Conservation (phyloP, 352 stramenopile species). For the Pilasporangium apinafurcum region DNA sequence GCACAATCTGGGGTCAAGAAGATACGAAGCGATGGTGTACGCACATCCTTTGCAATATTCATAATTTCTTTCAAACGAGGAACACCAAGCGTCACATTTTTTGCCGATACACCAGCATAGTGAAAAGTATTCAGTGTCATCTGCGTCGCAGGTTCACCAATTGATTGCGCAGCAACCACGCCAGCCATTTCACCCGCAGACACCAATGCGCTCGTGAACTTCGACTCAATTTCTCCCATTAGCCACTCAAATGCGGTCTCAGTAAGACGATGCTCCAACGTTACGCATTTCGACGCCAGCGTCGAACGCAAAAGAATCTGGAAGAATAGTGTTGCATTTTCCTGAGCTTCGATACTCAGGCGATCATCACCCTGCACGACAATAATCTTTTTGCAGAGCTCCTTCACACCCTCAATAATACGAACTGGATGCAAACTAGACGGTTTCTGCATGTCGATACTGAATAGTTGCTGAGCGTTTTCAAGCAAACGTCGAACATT, state of each 20-base stretch:
- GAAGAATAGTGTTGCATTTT: slow-evolving; percentile 98
- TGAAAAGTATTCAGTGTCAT: slow-evolving; percentile 99
- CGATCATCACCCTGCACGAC: slow-evolving; percentile 94
- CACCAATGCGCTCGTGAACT: slow-evolving; percentile 94
- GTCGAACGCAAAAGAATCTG: slow-evolving; percentile 95
- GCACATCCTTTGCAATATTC: slow-evolving; percentile 97
- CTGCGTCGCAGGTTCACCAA: slow-evolving; percentile 99
- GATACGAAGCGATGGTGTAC: slow-evolving; percentile 96
- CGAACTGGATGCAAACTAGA: slow-evolving; percentile 90
- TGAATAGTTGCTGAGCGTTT: slow-evolving; percentile 94
- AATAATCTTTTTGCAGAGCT: slow-evolving; percentile 93
- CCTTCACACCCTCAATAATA: slow-evolving; percentile 89
- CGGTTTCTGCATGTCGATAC: slow-evolving; percentile 90
- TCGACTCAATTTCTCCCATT: slow-evolving; percentile 96
- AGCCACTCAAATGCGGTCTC: slow-evolving; percentile 95
- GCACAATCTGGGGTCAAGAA: slow-evolving; percentile 90
- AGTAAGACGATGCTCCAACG: slow-evolving; percentile 94
- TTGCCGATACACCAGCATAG: slow-evolving; percentile 98
- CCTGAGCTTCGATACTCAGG: slow-evolving; percentile 95
- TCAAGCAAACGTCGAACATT: slow-evolving; percentile 95
- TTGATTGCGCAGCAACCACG: slow-evolving; percentile 98
- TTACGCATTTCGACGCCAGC: slow-evolving; percentile 94
- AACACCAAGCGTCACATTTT: slow-evolving; percentile 99
- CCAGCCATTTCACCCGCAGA: slow-evolving; percentile 97
- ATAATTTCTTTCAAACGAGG: slow-evolving; percentile 99